Base-by-base conservation (phyloP, 2,329 filamentous ascomycete species). In the Cladosporium sphaerospermum region DNA sequence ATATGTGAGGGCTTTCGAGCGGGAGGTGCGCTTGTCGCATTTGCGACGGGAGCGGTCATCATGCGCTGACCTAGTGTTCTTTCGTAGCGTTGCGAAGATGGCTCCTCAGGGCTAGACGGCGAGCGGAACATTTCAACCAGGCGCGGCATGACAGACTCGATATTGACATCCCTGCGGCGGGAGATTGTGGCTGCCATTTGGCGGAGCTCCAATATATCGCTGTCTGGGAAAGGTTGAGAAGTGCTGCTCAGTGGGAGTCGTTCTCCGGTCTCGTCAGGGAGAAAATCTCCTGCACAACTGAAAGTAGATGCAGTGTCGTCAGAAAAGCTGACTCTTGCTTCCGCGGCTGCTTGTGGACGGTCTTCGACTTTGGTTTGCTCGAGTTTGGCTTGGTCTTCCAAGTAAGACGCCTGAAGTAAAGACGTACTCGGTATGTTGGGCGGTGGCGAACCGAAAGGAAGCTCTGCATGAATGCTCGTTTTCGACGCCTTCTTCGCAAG, bases 401-500 rank as follows among this genome's bases (percentile, higher is more conserved):
- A 48, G 23, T 56, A 51, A 9, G 62, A 61, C 9, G 55, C 56
- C 19, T 64, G 54, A 2, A 60, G 57, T 31, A 64, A 48, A 8
- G 48, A 54, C 3, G 23, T 45, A 18, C 42, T 45, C 7, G 31
- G 53, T 18, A 36, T 11, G 13, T 53, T 37, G 8, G 50, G 36
- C 23, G 69, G 67, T 10, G 67, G 68, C 13, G 66, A 67, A 2
- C 67, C 69, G 9, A 71, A 61, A 9, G 61, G 61, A 3, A 72
- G 53, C 8, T 69, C 65, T 9, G 64, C 59, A 19, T 62, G 53
- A 32, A 59, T 50, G 42, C 59, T 63, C 3, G 52, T 64, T 36
- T 56, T 58, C 3, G 64, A 64, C 13, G 71, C 64, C 42, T 69
- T 69, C 53, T 62, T 63, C 1, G 67, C 70, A 11, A 75, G 61